These are phyloP conservation scores for Euphrasia confusa DNA, from an alignment of 257 asterid species.

Conservation along the genomic window DNA sequence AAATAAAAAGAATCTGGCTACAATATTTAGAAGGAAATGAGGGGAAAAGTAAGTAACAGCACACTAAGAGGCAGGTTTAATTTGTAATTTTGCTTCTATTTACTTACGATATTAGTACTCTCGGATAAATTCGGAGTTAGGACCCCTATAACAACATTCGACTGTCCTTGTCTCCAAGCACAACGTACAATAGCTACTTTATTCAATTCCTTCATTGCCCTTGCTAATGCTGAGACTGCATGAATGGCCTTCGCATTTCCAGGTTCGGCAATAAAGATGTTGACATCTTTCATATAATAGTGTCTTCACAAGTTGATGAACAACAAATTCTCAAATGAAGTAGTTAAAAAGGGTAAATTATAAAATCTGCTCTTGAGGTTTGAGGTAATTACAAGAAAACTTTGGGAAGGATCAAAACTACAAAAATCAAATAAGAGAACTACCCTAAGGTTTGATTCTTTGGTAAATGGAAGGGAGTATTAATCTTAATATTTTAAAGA, in stretches of 20 bases:
- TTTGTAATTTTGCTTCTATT: constrained; percentile 9
- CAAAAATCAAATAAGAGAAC: too few species aligned
- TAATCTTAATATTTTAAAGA: too few species aligned
- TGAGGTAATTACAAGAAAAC: too few species aligned
- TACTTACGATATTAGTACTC: constrained; percentile 59
- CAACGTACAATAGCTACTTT: constrained; percentile 91
- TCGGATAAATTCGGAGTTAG: constrained; percentile 79
- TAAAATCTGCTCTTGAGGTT: too few species aligned
- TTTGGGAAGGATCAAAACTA: too few species aligned
- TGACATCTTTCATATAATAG: constrained; percentile 88
- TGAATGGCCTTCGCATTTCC: constrained; percentile 57
- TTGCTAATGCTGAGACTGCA: constrained; percentile 86
- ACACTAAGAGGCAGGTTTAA: background rate
- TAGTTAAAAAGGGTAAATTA: too few species aligned
- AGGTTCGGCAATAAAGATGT: constrained; percentile 90
- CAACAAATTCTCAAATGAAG: constrained; percentile 7
- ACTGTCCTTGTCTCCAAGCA: constrained; percentile 98
- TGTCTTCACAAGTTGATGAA: constrained; percentile 45
- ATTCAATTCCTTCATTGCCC: constrained; percentile 86
- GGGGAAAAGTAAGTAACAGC: constrained; percentile 8
- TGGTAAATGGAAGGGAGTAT: too few species aligned
- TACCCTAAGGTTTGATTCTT: too few species aligned
- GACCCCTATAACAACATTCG: constrained; percentile 81
- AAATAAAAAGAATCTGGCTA: constrained; percentile 95
- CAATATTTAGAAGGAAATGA: constrained; percentile 15